Base-by-base conservation (phyloP, 768 basidiomycete species). In the Podaxis sp. region DNA sequence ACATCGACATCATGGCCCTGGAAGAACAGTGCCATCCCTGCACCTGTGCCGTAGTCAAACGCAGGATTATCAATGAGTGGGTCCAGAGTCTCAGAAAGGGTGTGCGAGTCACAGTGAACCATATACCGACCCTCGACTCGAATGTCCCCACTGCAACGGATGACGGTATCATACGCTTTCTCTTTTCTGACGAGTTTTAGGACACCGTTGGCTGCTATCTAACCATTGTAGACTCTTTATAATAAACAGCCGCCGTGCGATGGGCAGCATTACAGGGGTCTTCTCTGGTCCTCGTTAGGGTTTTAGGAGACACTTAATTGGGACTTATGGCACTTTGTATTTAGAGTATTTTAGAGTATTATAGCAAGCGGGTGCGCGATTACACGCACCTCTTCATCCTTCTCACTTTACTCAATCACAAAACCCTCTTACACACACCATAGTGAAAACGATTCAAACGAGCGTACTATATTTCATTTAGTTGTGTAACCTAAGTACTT, bases 1-100 rank as follows among this genome's bases (percentile, higher is more conserved):
- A 10, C 7, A 32, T 60, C 10, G 51, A 60, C 6, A 21, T 60
- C 2, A 25, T 36, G 16, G 51, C 51, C 16, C 35, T 60, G 38
- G 59, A 46, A 10, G 59, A 60, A 60, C 38, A 60, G 18, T 60
- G 59, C 7, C 42, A 60, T 16, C 59, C 59, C 10, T 60, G 59
- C 51, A 54, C 59, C 2, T 60, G 59, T n/a, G 40, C 38, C 38
- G 18, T 35, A 3, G 38, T 53, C 40, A 60, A 60, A 23, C 38
- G 42, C 11, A 40, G 52, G 25, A 46, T 60, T 6, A 44, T 60
- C 3, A 53, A 60, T 36, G 59, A 53, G 23, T 60, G 59, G 59
- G 42, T 53, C 0, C 40, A 46, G 5, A 46, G 28, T 10, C 32
- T 60, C 0, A 27, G 36, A 14, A 28, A 38, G 7, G 37, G 9